A percentile compares a stretch with the other conserved stretches of the same genome.
Conservation (phyloP, 495 filamentous ascomycete genomes). For the Neurospora sp. region DNA sequence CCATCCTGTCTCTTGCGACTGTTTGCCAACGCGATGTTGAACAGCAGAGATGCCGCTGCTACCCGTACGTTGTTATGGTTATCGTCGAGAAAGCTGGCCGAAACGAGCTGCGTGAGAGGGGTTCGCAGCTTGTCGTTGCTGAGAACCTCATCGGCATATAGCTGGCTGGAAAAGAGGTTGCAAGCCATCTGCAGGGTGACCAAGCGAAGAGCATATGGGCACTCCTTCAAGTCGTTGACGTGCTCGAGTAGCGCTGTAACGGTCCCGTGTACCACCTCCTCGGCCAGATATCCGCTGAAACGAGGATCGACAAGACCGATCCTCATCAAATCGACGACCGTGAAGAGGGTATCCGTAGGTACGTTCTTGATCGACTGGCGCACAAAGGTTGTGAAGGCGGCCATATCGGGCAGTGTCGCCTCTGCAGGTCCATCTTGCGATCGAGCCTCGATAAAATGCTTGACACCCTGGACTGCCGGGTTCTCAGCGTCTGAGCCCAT, state of each 20-base stretch:
- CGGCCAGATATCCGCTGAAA: slow-evolving; percentile 79
- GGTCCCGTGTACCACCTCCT: slow-evolving; percentile 55
- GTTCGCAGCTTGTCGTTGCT: slow-evolving; percentile 24
- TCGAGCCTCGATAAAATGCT: slow-evolving; percentile 53
- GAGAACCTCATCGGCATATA: slow-evolving; percentile 43
- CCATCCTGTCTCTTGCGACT: slow-evolving; percentile 51
- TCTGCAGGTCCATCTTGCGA: slow-evolving; percentile 44
- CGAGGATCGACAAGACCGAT: slow-evolving; percentile 68
- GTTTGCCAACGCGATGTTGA: slow-evolving; percentile 68
- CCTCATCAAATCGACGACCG: slow-evolving; percentile 73
- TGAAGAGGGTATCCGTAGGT: slow-evolving; percentile 55
- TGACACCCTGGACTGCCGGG: slow-evolving; percentile 45
- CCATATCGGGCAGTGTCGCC: slow-evolving; percentile 51
- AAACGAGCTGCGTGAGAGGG: slow-evolving; percentile 36
- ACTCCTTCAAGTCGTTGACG: slow-evolving; percentile 37
- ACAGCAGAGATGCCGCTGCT: slow-evolving; percentile 70
- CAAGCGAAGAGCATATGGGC: slow-evolving; percentile 73
- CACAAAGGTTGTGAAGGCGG: slow-evolving; percentile 44
- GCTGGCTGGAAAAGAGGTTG: slow-evolving; percentile 53
- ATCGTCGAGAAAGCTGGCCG: slow-evolving; percentile 45
- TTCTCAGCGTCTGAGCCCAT: slow-evolving; percentile 47
- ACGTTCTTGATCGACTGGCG: slow-evolving; percentile 37
- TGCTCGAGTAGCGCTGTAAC: slow-evolving; percentile 54
- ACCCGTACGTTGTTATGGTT: slow-evolving; percentile 50
- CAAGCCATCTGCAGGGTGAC: slow-evolving; percentile 57